A percentile compares a stretch with the other conserved stretches of the same genome.
phyloP scores from a whole-genome alignment of 192 early-diverging fungal genomes.

The Haplosporangium gracile region DNA sequence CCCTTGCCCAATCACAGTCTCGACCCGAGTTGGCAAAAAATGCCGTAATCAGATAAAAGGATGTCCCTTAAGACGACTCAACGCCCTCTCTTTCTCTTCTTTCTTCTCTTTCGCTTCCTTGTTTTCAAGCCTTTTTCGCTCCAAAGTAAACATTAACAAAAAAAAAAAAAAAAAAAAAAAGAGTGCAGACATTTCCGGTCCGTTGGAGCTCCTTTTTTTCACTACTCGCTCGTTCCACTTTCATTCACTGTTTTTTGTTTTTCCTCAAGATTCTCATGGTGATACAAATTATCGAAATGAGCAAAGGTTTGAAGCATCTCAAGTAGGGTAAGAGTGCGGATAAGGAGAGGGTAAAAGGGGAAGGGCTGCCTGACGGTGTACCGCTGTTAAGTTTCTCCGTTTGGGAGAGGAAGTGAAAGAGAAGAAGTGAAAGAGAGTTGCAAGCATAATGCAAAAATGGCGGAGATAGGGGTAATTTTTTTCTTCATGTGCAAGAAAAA shows the following conservation, averaged over 20 bases:
- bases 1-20: not conserved
- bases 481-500: not conserved
- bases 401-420: not conserved
- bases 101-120: not conserved
- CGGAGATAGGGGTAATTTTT: not conserved
- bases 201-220: conserved; percentile 1
- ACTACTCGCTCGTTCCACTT: not conserved
- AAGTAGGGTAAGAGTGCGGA: not conserved
- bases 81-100: not conserved
- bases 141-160: not conserved
- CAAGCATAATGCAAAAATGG: too few species aligned
- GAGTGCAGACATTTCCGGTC: not conserved
- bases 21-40: not conserved
- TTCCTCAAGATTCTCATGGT: not conserved
- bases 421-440: not conserved
- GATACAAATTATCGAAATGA: not conserved
- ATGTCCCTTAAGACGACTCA: not conserved
- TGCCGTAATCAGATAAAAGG: conserved; percentile 3
- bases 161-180: too few species aligned
- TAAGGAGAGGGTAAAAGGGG: not conserved
- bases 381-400: not conserved
- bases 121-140: not conserved
- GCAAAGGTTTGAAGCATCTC: not conserved
- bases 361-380: too few species aligned
- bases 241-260: not conserved